Percentiles rank a stretch among this genome's conserved stretches.
These are phyloP conservation scores for Fragaria vesca DNA, from an alignment of 306 rosid species.

Conservation along the genomic window DNA sequence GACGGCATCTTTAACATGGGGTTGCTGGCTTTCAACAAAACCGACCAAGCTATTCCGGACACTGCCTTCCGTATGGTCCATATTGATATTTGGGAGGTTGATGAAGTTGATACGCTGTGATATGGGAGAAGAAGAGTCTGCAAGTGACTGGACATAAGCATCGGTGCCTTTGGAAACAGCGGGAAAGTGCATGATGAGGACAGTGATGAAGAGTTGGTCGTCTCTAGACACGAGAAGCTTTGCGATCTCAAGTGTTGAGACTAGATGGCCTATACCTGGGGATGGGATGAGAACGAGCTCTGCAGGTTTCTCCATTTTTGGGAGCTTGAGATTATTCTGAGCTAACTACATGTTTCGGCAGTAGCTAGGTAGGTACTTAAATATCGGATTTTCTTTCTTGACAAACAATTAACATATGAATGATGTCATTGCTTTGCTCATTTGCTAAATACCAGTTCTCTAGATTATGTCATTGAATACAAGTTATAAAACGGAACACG, in stretches of 20 bases:
- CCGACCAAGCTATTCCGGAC: not conserved
- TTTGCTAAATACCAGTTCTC: not conserved
- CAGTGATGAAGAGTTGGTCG: not conserved
- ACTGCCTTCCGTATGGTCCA: not conserved
- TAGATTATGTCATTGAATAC: no score
- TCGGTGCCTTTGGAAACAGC: not conserved
- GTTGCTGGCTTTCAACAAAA: slow-evolving; percentile 8
- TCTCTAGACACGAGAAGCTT: slow-evolving; percentile 21
- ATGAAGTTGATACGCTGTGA: not conserved
- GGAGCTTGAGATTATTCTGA: not conserved
- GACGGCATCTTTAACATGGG: slow-evolving; percentile 12
- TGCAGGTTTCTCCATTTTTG: slow-evolving; percentile 10
- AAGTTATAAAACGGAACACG: no score
- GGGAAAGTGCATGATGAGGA: slow-evolving; percentile 11
- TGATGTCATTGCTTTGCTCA: slow-evolving; percentile 1
- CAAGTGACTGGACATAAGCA: not conserved
- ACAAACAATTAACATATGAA: not conserved
- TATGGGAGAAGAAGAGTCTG: not conserved
- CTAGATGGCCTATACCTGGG: slow-evolving; percentile 20
- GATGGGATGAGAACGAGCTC: slow-evolving; percentile 18
- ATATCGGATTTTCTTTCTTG: not conserved
- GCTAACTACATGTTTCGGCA: not conserved
- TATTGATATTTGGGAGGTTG: not conserved
- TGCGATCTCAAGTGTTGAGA: slow-evolving; percentile 12
- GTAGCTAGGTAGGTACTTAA: not conserved